Conservation (phyloP, 164 flowering plant genomes). For the Chimonanthus praecox region DNA sequence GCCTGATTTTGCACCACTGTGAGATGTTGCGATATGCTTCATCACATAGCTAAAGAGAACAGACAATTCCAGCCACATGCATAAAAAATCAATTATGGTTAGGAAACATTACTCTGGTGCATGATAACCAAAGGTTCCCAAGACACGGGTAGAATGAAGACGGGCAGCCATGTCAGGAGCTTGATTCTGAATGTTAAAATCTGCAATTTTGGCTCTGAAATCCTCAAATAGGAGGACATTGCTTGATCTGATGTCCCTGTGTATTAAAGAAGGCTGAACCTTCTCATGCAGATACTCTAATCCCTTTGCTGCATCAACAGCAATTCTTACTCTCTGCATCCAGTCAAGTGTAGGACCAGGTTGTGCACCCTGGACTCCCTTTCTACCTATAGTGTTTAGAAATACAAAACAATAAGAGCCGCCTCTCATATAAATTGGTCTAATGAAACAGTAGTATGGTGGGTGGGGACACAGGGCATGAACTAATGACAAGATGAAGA, state of each 20-base stretch:
- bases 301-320: constrained; percentile 85
- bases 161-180: constrained; percentile 91
- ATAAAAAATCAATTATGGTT: no score
- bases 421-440: no score
- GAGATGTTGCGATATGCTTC: no score
- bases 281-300: constrained; percentile 85
- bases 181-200: constrained; percentile 82
- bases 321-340: constrained; percentile 81
- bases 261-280: constrained; percentile 63
- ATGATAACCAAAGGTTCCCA: constrained; percentile 95
- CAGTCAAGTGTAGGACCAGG: constrained; percentile 81
- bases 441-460: no score
- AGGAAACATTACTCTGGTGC: constrained; percentile 73
- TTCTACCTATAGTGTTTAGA: constrained; percentile 44
- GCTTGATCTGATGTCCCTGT: constrained; percentile 84
- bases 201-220: constrained; percentile 78
- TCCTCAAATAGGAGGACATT: constrained; percentile 83
- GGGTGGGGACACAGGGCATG: background rate
- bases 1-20: no score
- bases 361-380: constrained; percentile 88
- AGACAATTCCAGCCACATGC: no score
- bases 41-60: no score
- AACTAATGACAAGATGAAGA: no score
- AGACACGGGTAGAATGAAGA: constrained; percentile 91
- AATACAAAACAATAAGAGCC: no score